phyloP scores from a whole-genome alignment of 2,329 filamentous ascomycete species.

The Colletotrichum magnum region DNA sequence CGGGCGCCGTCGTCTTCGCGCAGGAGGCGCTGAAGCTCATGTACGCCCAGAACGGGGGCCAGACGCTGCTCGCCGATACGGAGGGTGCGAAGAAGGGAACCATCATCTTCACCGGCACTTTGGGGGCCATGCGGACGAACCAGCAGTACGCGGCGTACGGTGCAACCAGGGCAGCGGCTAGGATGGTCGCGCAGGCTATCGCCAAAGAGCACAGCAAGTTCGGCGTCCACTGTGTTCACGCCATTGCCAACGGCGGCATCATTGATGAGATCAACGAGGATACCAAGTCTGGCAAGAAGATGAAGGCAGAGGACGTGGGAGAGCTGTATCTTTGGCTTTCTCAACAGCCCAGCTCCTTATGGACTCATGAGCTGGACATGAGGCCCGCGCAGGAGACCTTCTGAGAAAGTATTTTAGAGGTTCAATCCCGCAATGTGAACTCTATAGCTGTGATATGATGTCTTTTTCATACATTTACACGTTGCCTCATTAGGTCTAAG shows the following conservation, averaged over 20 bases:
- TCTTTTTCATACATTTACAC: background rate
- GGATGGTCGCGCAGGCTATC: constrained; percentile 69
- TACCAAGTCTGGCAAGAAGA: constrained; percentile 65
- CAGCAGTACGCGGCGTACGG: constrained; percentile 69
- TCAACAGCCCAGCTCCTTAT: constrained; percentile 40
- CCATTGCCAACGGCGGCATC: constrained; percentile 70
- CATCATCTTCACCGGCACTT: constrained; percentile 69
- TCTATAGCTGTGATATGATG: background rate
- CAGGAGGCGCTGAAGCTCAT: constrained; percentile 66
- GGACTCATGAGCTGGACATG: constrained; percentile 40
- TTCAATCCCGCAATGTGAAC: no score
- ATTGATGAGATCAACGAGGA: constrained; percentile 64
- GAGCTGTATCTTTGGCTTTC: constrained; percentile 65
- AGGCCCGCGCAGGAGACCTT: constrained; percentile 39
- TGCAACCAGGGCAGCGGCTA: constrained; percentile 64
- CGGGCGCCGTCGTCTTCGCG: constrained; percentile 68
- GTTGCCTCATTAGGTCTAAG: no score
- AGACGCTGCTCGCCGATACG: constrained; percentile 57
- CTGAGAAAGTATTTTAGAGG: background rate
- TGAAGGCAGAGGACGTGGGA: constrained; percentile 70
- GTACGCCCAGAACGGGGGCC: constrained; percentile 65
- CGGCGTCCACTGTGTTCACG: constrained; percentile 71
- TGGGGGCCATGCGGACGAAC: constrained; percentile 67
- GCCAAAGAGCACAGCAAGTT: constrained; percentile 70
- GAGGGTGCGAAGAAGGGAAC: constrained; percentile 68